phyloP scores from a whole-genome alignment of 805 yeast species.

The Clavispora fructus region DNA sequence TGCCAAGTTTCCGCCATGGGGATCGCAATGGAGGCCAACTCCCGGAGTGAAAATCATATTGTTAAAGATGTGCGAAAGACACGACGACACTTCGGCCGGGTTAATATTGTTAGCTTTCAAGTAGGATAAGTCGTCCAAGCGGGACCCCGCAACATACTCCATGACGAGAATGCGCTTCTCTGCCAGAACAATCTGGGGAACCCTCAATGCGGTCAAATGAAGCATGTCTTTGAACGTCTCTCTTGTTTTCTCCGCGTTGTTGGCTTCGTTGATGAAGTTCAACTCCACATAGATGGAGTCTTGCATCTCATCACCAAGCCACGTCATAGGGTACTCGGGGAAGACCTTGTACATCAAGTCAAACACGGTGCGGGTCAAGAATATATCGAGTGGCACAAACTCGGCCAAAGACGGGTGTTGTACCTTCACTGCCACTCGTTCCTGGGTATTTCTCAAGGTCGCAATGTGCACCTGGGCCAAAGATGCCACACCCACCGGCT shows the following conservation, averaged over 20 bases:
- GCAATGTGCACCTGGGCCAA: constrained; percentile 94
- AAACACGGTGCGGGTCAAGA: constrained; percentile 73
- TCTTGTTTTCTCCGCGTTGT: constrained; percentile 67
- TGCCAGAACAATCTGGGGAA: constrained; percentile 70
- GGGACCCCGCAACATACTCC: constrained; percentile 80
- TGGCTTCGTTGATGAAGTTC: constrained; percentile 82
- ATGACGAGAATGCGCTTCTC: constrained; percentile 69
- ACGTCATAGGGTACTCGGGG: constrained; percentile 88
- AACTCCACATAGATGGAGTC: constrained; percentile 85
- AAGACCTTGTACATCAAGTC: constrained; percentile 67
- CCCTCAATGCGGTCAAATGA: constrained; percentile 64
- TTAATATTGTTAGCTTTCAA: constrained; percentile 61
- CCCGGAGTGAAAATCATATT: constrained; percentile 93
- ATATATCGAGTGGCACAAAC: constrained; percentile 87
- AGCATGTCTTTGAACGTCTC: constrained; percentile 56
- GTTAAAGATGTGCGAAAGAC: constrained; percentile 86
- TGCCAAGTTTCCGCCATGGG: constrained; percentile 96
- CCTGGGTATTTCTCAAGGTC: constrained; percentile 48
- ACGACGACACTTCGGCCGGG: constrained; percentile 72
- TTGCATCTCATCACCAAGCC: constrained; percentile 95
- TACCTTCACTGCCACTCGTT: constrained; percentile 85
- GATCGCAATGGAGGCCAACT: constrained; percentile 94
- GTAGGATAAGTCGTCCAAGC: constrained; percentile 72
- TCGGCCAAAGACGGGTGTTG: constrained; percentile 87
- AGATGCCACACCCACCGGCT: constrained; percentile 93